Evolutionary conservation across 768 basidiomycete species (phyloP).

Genomic region (Lactifluus hygrophoroides): DNA sequence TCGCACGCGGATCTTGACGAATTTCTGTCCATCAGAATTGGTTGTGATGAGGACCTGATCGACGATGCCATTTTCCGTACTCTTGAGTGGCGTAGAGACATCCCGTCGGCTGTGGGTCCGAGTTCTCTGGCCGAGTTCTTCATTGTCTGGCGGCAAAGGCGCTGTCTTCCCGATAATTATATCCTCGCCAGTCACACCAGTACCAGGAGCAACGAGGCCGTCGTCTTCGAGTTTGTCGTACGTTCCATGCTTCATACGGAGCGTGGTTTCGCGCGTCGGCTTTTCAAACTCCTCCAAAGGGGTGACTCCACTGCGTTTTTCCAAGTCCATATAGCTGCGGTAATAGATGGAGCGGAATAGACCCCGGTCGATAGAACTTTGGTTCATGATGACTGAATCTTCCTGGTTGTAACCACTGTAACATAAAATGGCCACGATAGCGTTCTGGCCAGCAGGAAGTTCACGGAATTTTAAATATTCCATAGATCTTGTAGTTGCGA

Average conservation of each 20-base stretch:
- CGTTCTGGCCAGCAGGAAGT: slow-evolving; percentile 97
- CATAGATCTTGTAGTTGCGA: slow-evolving; percentile 98
- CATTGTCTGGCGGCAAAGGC: slow-evolving; percentile 91
- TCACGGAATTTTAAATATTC: slow-evolving; percentile 98
- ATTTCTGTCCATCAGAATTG: slow-evolving; percentile 92
- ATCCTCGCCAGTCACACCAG: slow-evolving; percentile 91
- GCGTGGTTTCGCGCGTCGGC: slow-evolving; percentile 84
- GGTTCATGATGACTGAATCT: slow-evolving; percentile 99
- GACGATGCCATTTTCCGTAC: slow-evolving; percentile 95
- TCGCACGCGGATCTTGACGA: slow-evolving; percentile 95
- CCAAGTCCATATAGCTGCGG: slow-evolving; percentile 95
- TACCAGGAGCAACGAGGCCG: slow-evolving; percentile 92
- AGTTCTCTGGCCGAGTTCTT: slow-evolving; percentile 95
- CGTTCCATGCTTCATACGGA: slow-evolving; percentile 96
- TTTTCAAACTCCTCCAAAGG: slow-evolving; percentile 96
- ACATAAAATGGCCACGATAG: slow-evolving; percentile 95
- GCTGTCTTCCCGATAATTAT: slow-evolving; percentile 99
- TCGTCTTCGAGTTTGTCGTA: slow-evolving; percentile 98
- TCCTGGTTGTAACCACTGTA: slow-evolving; percentile 99
- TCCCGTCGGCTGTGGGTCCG: slow-evolving; percentile 88
- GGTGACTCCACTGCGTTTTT: slow-evolving; percentile 91
- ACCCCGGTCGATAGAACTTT: slow-evolving; percentile 95
- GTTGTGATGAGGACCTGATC: slow-evolving; percentile 97
- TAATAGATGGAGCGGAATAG: slow-evolving; percentile 99
- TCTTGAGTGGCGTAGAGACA: slow-evolving; percentile 95